Percentiles rank a stretch among this genome's conserved stretches.
Conservation (phyloP, 2,329 filamentous ascomycete species). For the Scedosporium apiospermum region DNA sequence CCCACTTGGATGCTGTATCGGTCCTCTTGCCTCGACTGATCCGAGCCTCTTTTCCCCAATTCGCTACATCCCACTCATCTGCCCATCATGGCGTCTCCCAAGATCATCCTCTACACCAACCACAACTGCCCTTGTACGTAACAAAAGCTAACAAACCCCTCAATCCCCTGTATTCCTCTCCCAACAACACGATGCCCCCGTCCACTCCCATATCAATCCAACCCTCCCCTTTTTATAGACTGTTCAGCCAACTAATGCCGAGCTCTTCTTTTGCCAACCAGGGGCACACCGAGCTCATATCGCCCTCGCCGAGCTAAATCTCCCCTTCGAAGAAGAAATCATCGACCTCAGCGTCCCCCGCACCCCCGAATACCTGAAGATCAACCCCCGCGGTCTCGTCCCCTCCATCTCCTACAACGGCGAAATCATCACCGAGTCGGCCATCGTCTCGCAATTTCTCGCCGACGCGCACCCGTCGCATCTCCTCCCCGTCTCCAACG, state of each 20-base stretch:
- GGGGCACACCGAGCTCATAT: constrained; percentile 69
- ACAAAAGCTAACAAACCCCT: neutral
- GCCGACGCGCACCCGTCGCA: constrained; percentile 61
- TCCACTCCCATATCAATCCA: no score
- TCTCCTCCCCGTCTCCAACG: constrained; percentile 47
- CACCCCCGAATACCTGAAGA: constrained; percentile 61
- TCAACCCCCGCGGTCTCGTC: constrained; percentile 74
- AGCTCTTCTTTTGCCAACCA: constrained; percentile 13
- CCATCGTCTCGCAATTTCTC: constrained; percentile 61
- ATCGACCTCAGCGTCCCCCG: constrained; percentile 64
- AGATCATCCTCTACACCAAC: constrained; percentile 63
- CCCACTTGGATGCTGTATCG: neutral
- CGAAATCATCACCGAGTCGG: constrained; percentile 64
- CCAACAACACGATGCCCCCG: no score
- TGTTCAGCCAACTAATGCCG: neutral
- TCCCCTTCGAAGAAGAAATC: constrained; percentile 60
- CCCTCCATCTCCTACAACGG: constrained; percentile 58
- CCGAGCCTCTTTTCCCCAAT: neutral
- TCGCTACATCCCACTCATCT: neutral
- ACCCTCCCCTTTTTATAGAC: neutral
- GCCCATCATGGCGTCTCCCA: constrained; percentile 22
- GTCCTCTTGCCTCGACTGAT: neutral
- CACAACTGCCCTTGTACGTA: constrained; percentile 52
- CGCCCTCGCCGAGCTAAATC: constrained; percentile 52
- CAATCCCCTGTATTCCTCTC: neutral